phyloP scores from a whole-genome alignment of 176 grass and related monocot genomes.

The Oryza officinalis region DNA sequence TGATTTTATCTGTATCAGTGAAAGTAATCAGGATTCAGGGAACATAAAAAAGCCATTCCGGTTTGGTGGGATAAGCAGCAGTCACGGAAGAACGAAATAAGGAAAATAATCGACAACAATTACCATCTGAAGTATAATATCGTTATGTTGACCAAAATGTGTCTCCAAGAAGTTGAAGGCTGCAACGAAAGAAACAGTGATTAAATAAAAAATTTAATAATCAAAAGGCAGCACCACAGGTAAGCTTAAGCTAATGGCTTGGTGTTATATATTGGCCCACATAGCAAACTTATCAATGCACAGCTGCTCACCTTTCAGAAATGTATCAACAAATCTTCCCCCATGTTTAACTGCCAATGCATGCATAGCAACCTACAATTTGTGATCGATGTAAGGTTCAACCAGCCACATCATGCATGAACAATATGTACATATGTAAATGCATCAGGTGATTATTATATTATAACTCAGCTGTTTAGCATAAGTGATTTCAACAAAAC shows the following conservation, averaged over 20 bases:
- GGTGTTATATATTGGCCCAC: slow-evolving; percentile 23
- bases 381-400: slow-evolving; percentile 26
- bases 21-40: slow-evolving; percentile 21
- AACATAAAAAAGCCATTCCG: slow-evolving; percentile 7
- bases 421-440: not conserved
- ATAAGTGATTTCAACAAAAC: not conserved
- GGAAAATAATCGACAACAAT: not conserved
- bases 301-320: slow-evolving; percentile 71
- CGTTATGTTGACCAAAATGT: slow-evolving; percentile 62
- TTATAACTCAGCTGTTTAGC: not conserved
- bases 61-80: slow-evolving; percentile 15
- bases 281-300: slow-evolving; percentile 9
- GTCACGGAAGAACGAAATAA: slow-evolving; percentile 21
- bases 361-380: slow-evolving; percentile 71
- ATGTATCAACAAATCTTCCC: slow-evolving; percentile 71
- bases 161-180: slow-evolving; percentile 71
- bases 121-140: slow-evolving; percentile 65
- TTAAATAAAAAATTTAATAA: slow-evolving; percentile 20
- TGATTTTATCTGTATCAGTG: slow-evolving; percentile 58
- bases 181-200: slow-evolving; percentile 27
- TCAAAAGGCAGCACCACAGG: slow-evolving; percentile 26
- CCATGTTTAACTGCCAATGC: slow-evolving; percentile 89
- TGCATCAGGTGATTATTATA: slow-evolving; percentile 23
- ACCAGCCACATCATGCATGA: slow-evolving; percentile 28
- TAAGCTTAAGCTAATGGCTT: slow-evolving; percentile 14